Base-by-base conservation (phyloP, 1,284 basidiomycete species). In the Tremellales sp. region DNA sequence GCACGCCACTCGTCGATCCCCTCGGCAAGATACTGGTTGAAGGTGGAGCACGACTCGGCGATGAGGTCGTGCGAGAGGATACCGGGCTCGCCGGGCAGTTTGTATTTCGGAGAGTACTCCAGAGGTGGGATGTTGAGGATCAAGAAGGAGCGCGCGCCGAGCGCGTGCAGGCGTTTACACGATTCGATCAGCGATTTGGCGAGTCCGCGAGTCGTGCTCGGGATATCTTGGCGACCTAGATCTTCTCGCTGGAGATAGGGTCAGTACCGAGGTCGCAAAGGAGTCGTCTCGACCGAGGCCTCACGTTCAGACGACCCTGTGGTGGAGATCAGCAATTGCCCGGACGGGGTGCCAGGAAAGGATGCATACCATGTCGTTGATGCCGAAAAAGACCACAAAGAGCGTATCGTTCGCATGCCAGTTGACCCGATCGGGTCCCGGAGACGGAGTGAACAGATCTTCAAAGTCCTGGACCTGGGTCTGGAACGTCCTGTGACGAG, bases 371-470 rank as follows among this genome's bases (percentile, higher is more conserved):
- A 55, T 52, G 44, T 58, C 56, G 29, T 58, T 58, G 47, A 55
- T 53, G 22, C 56, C 56, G 18, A 55, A 50, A 21, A 55, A 37
- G n/a, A 55, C 43, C 19, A 58, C 46, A 35, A 58, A 58, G 5
- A 58, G 53, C 13, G 56, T 32, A 24, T 55, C 40, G 37, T 55
- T 44, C 4, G 40, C 18, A 16, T 51, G 31, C 56, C 56, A 58
- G 25, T 58, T 40, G n/a, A 52, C 56, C 13, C 28, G 22, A 3
- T 10, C n/a, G 1, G 53, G 53, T 9, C 56, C 56, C 5, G 53
- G 56, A 19, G 50, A 4, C 9, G 53, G 53, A 8, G 50, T 55
- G 41, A 58, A 58, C 12, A 58, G 43, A 8, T 48, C 40, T 37
- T 49, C 43, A 35, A 58, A 58, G 28, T 53, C 54, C 16, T 47